A percentile compares a stretch with the other conserved stretches of the same genome.
Conservation (phyloP, 2,329 filamentous ascomycete species). For the Fusarium protoensiforme region DNA sequence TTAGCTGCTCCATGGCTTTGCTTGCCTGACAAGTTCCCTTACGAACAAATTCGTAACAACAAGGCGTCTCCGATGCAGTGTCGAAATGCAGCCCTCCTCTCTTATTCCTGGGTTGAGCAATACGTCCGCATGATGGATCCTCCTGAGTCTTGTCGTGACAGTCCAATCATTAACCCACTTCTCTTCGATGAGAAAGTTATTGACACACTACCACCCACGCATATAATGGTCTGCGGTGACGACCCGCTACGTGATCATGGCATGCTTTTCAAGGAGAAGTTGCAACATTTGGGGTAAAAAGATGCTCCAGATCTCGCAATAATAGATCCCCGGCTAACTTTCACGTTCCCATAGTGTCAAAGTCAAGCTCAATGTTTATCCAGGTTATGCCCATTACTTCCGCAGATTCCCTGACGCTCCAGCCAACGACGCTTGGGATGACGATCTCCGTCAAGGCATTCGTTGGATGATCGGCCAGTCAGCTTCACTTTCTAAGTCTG, state of each 20-base stretch:
- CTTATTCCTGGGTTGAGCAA: background rate
- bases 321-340: background rate
- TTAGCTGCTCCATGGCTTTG: background rate
- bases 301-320: background rate
- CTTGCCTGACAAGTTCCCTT: background rate
- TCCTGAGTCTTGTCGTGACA: background rate
- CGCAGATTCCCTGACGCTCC: background rate
- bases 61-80: background rate
- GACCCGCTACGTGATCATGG: background rate
- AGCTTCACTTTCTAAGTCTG: background rate
- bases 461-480: background rate
- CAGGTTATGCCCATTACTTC: background rate
- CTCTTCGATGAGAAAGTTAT: background rate
- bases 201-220: background rate
- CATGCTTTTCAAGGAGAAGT: background rate
- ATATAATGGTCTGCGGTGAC: background rate
- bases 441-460: background rate
- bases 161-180: background rate
- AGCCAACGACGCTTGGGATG: background rate
- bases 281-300: background rate
- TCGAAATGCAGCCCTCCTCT: background rate
- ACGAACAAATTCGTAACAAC: background rate
- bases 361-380: background rate
- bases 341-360: background rate
- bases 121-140: background rate